Evolutionary conservation across 352 stramenopile species (phyloP), one percentile per base, ranked within the genome.

Genomic region (Phytophthora sp.): DNA sequence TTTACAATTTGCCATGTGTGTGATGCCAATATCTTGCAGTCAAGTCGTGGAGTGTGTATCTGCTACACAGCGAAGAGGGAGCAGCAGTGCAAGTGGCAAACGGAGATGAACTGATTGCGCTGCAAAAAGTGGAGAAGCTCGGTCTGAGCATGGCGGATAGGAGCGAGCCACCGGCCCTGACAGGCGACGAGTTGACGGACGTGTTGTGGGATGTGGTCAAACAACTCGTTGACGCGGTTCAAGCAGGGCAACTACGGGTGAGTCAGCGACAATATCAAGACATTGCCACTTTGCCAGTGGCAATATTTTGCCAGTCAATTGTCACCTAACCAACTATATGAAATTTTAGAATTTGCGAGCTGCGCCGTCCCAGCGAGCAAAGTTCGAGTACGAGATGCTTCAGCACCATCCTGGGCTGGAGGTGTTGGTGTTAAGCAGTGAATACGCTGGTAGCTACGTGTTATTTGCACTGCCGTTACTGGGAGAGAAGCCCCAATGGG

Each of bases 351-450:
- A 27, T 23, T 18, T 74, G 35, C 24, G 61, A 21, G 11, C 38
- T 27, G 44, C 60, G 13, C 51, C 64, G 0, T 64, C 45, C 1
- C 57, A 66, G 21, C 73, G 63, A 18, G 61, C 66, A 9, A 76
- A 63, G n/a, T 82, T 86, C 21, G 77, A 86, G 58, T 70, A 71
- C 45, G 73, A 86, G 45, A 55, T 86, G 42, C 24, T 86, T 33
- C 77, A 84, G 44, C 73, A 79, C 38, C 41, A 69, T 50, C 18
- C 51, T 18, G 64, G 35, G 2, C 54, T 86, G 15, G 77, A 86
- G 7, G 29, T 82, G 3, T 47, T 80, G 24, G 57, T 79, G 29
- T 13, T 72, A 7, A 50, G 26, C 0, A 63, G 33, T 13, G 8
- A 50, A 31, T 56, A 13, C 31, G 29, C 4, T 31, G 38, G 21